Evolutionary conservation across 2,329 filamentous ascomycete species (phyloP), one percentile per base, ranked within the genome.

Genomic region (Chalara sp.): DNA sequence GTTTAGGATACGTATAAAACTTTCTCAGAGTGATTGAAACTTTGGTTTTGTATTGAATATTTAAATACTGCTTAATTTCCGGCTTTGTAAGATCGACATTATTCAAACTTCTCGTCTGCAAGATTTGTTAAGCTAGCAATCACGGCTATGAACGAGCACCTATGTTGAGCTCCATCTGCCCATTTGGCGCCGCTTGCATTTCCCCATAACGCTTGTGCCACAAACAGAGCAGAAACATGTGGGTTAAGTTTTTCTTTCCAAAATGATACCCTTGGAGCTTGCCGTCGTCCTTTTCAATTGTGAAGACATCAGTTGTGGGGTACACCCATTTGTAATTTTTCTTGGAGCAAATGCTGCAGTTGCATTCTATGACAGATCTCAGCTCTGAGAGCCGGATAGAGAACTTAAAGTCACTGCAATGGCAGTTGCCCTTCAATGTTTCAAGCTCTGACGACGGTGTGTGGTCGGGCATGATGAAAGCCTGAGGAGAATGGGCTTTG

Each of bases 311-410:
- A 3, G 56, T 58, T 1, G 56, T 55, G 5, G 66, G 61, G 33
- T 68, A 61, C 28, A 67, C 45, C 62, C 66, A 75, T 35, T 75
- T 61, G 41, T 72, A 72, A 11, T 66, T 72, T 61, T 76, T 76
- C 58, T 72, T 76, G 58, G 56, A 59, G 63, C 84, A 85, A 56
- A 85, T 79, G 67, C 81, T 86, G 68, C 86, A 88, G 65, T 84
- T 82, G 68, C 85, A 86, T 60, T 78, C 72, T 4, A 67, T 62
- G 5, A 73, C 74, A 5, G 72, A 65, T 58, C 77, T 79, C 53
- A 87, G 73, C 61, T 85, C 79, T 28, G 81, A 78, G 10, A 81
- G 44, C 3, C 68, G 63, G 49, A 71, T 60, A 59, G 76, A 75
- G 61, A 74, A 82, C 54, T 78, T 67, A 56, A 76, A 78, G 37